These are phyloP conservation scores for Fusarium sp. DNA, from an alignment of 2,329 filamentous ascomycete species.

Conservation along the genomic window DNA sequence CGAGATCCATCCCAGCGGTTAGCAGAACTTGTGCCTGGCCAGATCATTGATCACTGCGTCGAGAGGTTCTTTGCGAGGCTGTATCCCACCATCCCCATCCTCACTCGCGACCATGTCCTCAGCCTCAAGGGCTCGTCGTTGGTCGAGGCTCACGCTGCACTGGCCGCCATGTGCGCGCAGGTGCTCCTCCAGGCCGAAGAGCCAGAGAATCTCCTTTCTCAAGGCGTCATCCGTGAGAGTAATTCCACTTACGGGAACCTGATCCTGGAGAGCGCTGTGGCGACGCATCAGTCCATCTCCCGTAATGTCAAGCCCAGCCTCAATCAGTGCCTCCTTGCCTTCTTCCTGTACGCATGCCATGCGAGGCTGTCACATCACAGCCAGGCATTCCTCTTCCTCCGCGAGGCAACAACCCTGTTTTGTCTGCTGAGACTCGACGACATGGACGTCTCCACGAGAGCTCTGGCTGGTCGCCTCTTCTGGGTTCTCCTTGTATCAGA, in stretches of 20 bases:
- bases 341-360: slow-evolving; percentile 60
- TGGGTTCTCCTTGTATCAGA: slow-evolving; percentile 60
- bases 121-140: slow-evolving; percentile 42
- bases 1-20: slow-evolving; percentile 41
- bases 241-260: slow-evolving; percentile 53
- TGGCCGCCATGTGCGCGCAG: slow-evolving; percentile 55
- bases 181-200: slow-evolving; percentile 57
- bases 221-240: slow-evolving; percentile 50
- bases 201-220: slow-evolving; percentile 46
- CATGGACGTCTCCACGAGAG: slow-evolving; percentile 37
- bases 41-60: slow-evolving; percentile 53
- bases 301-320: slow-evolving; percentile 52
- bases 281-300: slow-evolving; percentile 49
- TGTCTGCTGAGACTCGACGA: slow-evolving; percentile 49
- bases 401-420: slow-evolving; percentile 58
- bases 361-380: slow-evolving; percentile 56
- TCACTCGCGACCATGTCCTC: slow-evolving; percentile 53
- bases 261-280: slow-evolving; percentile 53
- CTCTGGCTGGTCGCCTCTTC: slow-evolving; percentile 53
- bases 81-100: slow-evolving; percentile 57
- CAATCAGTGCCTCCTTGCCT: slow-evolving; percentile 55
- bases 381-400: slow-evolving; percentile 56
- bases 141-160: slow-evolving; percentile 52
- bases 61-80: slow-evolving; percentile 55
- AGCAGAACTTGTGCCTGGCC: slow-evolving; percentile 48